Evolutionary conservation across 495 filamentous ascomycete genomes (phyloP).

Genomic region (Jackrogersella minutella): DNA sequence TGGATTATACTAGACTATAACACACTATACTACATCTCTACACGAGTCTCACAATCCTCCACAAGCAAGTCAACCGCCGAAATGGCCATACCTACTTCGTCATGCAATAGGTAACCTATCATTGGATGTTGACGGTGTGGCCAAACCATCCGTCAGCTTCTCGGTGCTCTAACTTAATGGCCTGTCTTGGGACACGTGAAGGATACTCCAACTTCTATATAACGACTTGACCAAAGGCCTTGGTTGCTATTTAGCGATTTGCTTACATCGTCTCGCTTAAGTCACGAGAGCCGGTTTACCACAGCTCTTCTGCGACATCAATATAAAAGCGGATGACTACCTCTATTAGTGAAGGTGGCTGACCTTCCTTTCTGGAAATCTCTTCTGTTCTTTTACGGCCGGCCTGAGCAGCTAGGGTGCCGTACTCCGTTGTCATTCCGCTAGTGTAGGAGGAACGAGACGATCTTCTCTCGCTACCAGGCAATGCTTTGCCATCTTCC

Average conservation of each 20-base stretch:
- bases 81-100: constrained; percentile 31
- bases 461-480: constrained; percentile 41
- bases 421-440: constrained; percentile 31
- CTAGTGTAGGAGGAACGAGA: constrained; percentile 33
- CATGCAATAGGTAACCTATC: constrained; percentile 12
- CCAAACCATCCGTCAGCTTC: constrained; percentile 27
- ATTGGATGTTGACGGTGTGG: constrained; percentile 19
- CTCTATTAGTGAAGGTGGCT: constrained; percentile 40
- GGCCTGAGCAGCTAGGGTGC: constrained; percentile 33
- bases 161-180: constrained; percentile 19
- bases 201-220: constrained; percentile 39
- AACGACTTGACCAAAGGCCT: constrained; percentile 20
- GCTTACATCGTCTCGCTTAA: constrained; percentile 36
- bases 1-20: constrained; percentile 16
- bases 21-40: constrained; percentile 6
- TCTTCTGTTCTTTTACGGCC: constrained; percentile 39
- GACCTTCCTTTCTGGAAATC: constrained; percentile 49
- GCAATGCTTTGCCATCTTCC: constrained; percentile 7
- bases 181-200: constrained; percentile 19
- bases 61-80: constrained; percentile 26
- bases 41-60: constrained; percentile 5
- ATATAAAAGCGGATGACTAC: constrained; percentile 41
- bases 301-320: constrained; percentile 43
- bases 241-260: constrained; percentile 40
- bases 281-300: constrained; percentile 45